phyloP scores from a whole-genome alignment of 257 asterid genomes.

The Ilex aquifolium region DNA sequence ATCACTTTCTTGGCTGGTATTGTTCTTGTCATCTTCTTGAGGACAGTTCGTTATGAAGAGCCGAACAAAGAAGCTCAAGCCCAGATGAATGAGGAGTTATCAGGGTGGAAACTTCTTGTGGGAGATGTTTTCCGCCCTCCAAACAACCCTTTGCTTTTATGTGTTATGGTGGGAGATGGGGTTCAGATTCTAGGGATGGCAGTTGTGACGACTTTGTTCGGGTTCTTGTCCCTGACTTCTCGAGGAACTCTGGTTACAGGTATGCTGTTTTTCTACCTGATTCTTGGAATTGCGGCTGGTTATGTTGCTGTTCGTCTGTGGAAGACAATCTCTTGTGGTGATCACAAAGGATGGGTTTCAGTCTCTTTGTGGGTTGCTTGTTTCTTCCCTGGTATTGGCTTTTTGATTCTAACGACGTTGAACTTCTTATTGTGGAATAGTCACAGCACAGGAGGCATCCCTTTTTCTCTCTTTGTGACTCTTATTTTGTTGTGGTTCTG shows the following conservation, averaged over 20 bases:
- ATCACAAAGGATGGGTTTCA: slow-evolving; percentile 72
- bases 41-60: slow-evolving; percentile 82
- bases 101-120: slow-evolving; percentile 91
- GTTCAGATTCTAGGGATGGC: slow-evolving; percentile 92
- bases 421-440: slow-evolving; percentile 89
- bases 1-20: slow-evolving; percentile 90
- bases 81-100: slow-evolving; percentile 87
- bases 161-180: slow-evolving; percentile 92
- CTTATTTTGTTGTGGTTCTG: slow-evolving; percentile 81
- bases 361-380: slow-evolving; percentile 87
- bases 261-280: slow-evolving; percentile 79
- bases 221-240: slow-evolving; percentile 91
- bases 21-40: slow-evolving; percentile 73
- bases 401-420: slow-evolving; percentile 55
- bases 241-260: slow-evolving; percentile 79
- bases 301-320: slow-evolving; percentile 81
- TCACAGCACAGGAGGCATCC: slow-evolving; percentile 88
- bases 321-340: slow-evolving; percentile 68
- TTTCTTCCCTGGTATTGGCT: slow-evolving; percentile 76
- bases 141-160: slow-evolving; percentile 52
- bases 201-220: slow-evolving; percentile 70
- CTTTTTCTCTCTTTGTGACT: slow-evolving; percentile 56
- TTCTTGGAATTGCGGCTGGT: slow-evolving; percentile 78
- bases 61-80: slow-evolving; percentile 89
- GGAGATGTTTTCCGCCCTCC: slow-evolving; percentile 85